A percentile compares a stretch with the other conserved stretches of the same genome.
phyloP scores from a whole-genome alignment of 2,329 filamentous ascomycete genomes.

The Colletotrichum falcatum region DNA sequence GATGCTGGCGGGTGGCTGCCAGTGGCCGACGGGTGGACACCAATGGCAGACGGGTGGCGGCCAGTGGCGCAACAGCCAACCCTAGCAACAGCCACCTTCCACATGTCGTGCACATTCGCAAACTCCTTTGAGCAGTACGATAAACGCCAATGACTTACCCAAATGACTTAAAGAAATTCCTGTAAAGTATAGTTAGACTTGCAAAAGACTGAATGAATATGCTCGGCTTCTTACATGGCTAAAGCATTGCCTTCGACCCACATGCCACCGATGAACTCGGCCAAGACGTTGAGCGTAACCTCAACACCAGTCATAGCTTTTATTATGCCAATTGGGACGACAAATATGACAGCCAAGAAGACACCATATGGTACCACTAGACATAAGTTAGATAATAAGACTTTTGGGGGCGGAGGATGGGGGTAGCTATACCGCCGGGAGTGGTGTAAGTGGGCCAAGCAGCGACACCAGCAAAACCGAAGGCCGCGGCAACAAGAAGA shows the following conservation, averaged over 20 bases:
- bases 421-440: too few species aligned
- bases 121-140: too few species aligned
- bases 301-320: conserved; percentile 57
- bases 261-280: conserved; percentile 61
- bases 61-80: too few species aligned
- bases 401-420: too few species aligned
- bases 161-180: conserved; percentile 59
- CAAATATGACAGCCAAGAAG: conserved; percentile 55
- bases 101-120: too few species aligned
- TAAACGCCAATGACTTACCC: conserved; percentile 27
- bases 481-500: conserved; percentile 50
- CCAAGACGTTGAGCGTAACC: conserved; percentile 58
- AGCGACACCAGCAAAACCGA: conserved; percentile 53
- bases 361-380: conserved; percentile 58
- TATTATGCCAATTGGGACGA: conserved; percentile 60
- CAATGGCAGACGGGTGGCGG: conserved; percentile 23
- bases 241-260: conserved; percentile 57
- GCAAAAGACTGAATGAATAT: too few species aligned
- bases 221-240: too few species aligned
- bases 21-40: too few species aligned
- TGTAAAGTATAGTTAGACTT: too few species aligned
- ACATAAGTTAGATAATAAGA: too few species aligned
- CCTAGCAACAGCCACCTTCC: too few species aligned
- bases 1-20: conserved; percentile 23
- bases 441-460: conserved; percentile 57